phyloP scores from a whole-genome alignment of 352 stramenopile genomes.

The Phytophthora uliginosa region DNA sequence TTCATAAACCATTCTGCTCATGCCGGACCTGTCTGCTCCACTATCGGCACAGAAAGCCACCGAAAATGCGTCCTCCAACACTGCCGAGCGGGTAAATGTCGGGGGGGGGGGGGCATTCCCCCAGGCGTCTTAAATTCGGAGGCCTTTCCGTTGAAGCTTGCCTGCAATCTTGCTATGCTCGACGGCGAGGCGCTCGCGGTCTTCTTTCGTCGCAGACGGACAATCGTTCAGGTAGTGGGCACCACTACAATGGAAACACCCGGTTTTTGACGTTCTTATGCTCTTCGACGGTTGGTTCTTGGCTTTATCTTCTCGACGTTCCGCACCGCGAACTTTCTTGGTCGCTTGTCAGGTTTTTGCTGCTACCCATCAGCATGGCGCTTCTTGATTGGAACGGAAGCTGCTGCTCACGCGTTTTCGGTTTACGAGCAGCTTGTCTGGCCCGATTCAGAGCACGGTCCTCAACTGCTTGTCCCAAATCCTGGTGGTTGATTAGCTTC shows the following conservation, averaged over 20 bases:
- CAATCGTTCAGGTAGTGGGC: conserved; percentile 14
- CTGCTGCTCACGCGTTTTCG: background rate
- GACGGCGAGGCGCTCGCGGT: conserved; percentile 5
- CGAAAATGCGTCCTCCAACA: conserved; percentile 18
- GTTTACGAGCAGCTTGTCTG: background rate
- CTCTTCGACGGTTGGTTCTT: background rate
- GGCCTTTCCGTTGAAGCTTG: background rate
- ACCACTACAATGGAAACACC: conserved; percentile 15
- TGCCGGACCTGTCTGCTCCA: conserved; percentile 22
- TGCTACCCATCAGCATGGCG: background rate
- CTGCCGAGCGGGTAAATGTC: too few species aligned
- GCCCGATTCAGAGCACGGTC: background rate
- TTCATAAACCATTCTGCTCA: conserved; percentile 13
- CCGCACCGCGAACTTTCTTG: too few species aligned
- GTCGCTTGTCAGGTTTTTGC: background rate
- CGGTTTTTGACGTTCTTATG: conserved; percentile 1
- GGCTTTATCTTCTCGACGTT: background rate
- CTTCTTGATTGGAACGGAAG: background rate
- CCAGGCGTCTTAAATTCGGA: too few species aligned
- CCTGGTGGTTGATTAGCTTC: background rate
- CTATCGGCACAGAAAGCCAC: conserved; percentile 21
- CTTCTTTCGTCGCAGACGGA: conserved; percentile 15
- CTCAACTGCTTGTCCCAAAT: background rate
- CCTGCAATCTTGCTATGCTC: background rate
- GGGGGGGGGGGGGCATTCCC: too few species aligned